Percentiles rank a stretch among this genome's conserved stretches.
Evolutionary conservation across 2,329 filamentous ascomycete species (phyloP).

Genomic region (Diaporthe humulicola): DNA sequence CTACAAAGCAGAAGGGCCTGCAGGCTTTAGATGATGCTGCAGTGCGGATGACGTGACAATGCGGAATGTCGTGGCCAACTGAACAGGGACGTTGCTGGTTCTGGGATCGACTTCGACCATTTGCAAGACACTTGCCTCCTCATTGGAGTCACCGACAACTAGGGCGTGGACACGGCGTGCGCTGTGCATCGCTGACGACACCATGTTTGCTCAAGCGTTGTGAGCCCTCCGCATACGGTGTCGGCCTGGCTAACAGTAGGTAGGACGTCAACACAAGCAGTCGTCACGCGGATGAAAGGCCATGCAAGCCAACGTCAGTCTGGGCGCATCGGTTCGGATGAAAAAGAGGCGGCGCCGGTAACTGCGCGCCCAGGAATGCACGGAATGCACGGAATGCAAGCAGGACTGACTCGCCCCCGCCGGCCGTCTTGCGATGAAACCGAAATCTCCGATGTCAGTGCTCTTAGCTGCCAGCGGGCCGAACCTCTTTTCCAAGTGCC

Average conservation of each 20-base stretch:
- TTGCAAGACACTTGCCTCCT: background rate
- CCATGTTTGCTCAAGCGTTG: background rate
- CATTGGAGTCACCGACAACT: background rate
- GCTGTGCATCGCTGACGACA: conserved; percentile 15
- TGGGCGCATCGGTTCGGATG: conserved; percentile 9
- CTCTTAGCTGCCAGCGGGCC: conserved; percentile 26
- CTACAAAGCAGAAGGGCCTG: background rate
- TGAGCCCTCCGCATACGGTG: too few species aligned
- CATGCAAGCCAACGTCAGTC: conserved; percentile 8
- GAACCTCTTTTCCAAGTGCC: conserved; percentile 28
- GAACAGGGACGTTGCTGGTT: conserved; percentile 23
- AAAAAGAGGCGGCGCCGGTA: background rate
- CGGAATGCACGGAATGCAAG: too few species aligned
- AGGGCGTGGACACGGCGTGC: background rate
- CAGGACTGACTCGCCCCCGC: conserved; percentile 18
- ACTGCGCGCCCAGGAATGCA: background rate
- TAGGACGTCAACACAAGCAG: conserved; percentile 20
- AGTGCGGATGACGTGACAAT: conserved; percentile 4
- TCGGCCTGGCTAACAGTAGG: background rate
- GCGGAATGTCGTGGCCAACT: conserved; percentile 10
- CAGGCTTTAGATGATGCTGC: background rate
- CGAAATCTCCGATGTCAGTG: conserved; percentile 26
- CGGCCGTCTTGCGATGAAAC: conserved; percentile 24
- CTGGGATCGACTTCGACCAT: background rate
- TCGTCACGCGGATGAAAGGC: background rate